phyloP scores from a whole-genome alignment of 2,329 filamentous ascomycete genomes.

The Monilinia vaccinii-corymbosi region DNA sequence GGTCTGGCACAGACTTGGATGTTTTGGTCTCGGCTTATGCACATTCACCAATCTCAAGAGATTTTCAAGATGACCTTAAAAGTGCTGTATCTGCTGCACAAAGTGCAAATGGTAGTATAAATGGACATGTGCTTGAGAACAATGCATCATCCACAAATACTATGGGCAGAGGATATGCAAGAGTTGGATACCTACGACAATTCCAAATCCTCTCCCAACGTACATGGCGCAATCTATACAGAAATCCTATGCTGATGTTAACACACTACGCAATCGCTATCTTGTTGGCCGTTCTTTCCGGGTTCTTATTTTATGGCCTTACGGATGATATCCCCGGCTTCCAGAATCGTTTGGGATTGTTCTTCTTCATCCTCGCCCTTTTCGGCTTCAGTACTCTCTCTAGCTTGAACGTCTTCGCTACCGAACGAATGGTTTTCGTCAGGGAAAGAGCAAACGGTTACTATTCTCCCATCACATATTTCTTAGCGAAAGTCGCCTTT shows the following conservation, averaged over 20 bases:
- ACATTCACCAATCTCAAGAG: slow-evolving; percentile 65
- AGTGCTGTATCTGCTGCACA: slow-evolving; percentile 56
- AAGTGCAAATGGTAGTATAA: slow-evolving; percentile 55
- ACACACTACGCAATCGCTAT: slow-evolving; percentile 98
- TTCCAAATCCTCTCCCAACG: slow-evolving; percentile 83
- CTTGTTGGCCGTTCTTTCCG: slow-evolving; percentile 83
- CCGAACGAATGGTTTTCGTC: slow-evolving; percentile 83
- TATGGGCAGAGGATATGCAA: slow-evolving; percentile 71
- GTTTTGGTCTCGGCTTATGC: slow-evolving; percentile 67
- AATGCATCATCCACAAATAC: slow-evolving; percentile 35
- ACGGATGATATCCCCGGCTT: slow-evolving; percentile 96
- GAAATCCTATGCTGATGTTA: slow-evolving; percentile 96
- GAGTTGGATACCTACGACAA: slow-evolving; percentile 70
- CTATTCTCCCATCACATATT: slow-evolving; percentile 90
- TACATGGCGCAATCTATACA: slow-evolving; percentile 95
- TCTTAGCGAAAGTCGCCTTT: slow-evolving; percentile 93
- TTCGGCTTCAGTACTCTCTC: slow-evolving; percentile 97
- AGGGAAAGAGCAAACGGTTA: slow-evolving; percentile 94
- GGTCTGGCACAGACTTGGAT: slow-evolving; percentile 68
- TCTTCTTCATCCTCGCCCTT: slow-evolving; percentile 92
- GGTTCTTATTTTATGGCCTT: slow-evolving; percentile 91
- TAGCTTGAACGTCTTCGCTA: slow-evolving; percentile 84
- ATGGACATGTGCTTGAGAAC: slow-evolving; percentile 44
- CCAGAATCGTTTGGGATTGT: slow-evolving; percentile 92
- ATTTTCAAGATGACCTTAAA: slow-evolving; percentile 70